Evolutionary conservation across 306 rosid genomes (phyloP).

Genomic region (Pterocarpus santalinus): DNA sequence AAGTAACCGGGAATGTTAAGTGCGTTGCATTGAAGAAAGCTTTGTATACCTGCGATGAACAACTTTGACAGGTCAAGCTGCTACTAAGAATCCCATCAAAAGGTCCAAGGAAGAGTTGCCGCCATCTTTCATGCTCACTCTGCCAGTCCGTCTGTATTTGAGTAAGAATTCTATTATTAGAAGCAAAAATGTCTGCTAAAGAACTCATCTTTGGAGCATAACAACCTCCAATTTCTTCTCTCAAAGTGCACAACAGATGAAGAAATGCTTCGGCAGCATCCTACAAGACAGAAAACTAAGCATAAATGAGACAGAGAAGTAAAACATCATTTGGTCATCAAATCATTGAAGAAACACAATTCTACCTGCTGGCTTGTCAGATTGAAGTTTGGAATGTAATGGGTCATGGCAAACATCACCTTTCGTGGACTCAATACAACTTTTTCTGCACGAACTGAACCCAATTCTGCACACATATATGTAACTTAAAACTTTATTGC

Average conservation of each 20-base stretch:
- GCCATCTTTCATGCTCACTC: slow-evolving; percentile 83
- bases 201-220: slow-evolving; percentile 70
- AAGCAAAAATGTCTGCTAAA: slow-evolving; percentile 68
- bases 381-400: slow-evolving; percentile 77
- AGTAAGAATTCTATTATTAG: slow-evolving; percentile 69
- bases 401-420: slow-evolving; percentile 73
- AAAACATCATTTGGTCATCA: slow-evolving; percentile 28
- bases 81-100: slow-evolving; percentile 95
- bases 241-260: slow-evolving; percentile 83
- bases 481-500: neutral
- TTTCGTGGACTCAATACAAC: slow-evolving; percentile 66
- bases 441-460: slow-evolving; percentile 55
- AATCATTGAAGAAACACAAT: slow-evolving; percentile 18
- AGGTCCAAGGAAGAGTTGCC: slow-evolving; percentile 77
- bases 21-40: slow-evolving; percentile 38
- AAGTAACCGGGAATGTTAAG: neutral
- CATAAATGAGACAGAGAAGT: slow-evolving; percentile 30
- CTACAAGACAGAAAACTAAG: slow-evolving; percentile 54
- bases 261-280: slow-evolving; percentile 97
- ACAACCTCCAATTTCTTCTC: slow-evolving; percentile 75
- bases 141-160: slow-evolving; percentile 56
- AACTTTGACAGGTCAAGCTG: slow-evolving; percentile 83
- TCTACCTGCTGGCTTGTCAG: slow-evolving; percentile 87
- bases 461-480: slow-evolving; percentile 60
- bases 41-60: slow-evolving; percentile 78